phyloP scores from a whole-genome alignment of 2,329 filamentous ascomycete genomes.

The Diaporthe ampelina region DNA sequence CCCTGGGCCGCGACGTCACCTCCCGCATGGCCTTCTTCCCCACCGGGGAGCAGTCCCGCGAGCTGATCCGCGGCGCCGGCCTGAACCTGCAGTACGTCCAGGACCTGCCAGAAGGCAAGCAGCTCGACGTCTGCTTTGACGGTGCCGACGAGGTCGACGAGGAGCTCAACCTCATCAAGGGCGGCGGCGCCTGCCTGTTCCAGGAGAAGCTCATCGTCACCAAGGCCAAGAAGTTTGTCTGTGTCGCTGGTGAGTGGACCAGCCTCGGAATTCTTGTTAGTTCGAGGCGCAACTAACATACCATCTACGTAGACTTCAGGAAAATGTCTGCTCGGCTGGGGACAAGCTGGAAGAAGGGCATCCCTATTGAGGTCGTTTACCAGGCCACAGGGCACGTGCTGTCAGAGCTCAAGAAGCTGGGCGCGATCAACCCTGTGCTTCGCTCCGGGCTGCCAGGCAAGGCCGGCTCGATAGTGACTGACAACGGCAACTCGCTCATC shows the following conservation, averaged over 20 bases:
- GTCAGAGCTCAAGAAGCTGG: constrained; percentile 78
- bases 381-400: constrained; percentile 85
- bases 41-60: constrained; percentile 91
- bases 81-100: constrained; percentile 84
- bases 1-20: constrained; percentile 67
- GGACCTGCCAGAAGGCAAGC: constrained; percentile 68
- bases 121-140: constrained; percentile 93
- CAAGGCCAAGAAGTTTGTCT: constrained; percentile 86
- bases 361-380: constrained; percentile 95
- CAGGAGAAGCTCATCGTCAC: constrained; percentile 97
- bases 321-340: constrained; percentile 86
- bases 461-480: constrained; percentile 83
- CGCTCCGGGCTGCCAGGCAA: constrained; percentile 82
- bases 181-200: constrained; percentile 96
- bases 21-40: constrained; percentile 86
- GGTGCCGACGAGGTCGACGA: constrained; percentile 97
- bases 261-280: neutral
- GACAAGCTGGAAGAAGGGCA: constrained; percentile 81
- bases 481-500: constrained; percentile 90
- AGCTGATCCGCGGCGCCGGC: constrained; percentile 85
- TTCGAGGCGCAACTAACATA: neutral
- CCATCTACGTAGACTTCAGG: constrained; percentile 77
- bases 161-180: constrained; percentile 96
- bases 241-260: constrained; percentile 77
- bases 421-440: constrained; percentile 78